phyloP scores from a whole-genome alignment of 2,329 filamentous ascomycete species.

The Aschersonia sp. region DNA sequence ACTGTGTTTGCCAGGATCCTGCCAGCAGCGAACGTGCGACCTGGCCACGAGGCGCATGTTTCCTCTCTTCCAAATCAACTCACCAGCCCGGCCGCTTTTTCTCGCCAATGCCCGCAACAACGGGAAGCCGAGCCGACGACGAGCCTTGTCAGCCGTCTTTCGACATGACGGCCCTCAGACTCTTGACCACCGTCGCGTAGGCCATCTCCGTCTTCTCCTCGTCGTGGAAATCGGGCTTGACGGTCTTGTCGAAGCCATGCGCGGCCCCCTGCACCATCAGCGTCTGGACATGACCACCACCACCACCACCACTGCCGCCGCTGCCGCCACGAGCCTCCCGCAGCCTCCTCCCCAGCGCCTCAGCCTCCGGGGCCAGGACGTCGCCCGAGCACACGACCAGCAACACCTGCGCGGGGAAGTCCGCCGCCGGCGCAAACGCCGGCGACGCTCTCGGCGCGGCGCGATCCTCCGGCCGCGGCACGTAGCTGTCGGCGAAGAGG shows the following conservation, averaged over 20 bases:
- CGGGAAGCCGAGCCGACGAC: background rate
- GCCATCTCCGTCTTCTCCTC: conserved; percentile 2
- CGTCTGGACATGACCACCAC: conserved; percentile 4
- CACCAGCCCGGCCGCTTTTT: too few species aligned
- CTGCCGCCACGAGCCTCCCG: background rate
- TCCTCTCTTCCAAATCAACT: too few species aligned
- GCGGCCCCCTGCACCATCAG: conserved; percentile 5
- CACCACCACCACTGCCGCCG: too few species aligned
- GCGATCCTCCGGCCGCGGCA: conserved; percentile 11
- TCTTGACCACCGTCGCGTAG: conserved; percentile 2
- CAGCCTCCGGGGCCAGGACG: conserved; percentile 18
- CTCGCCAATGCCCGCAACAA: too few species aligned
- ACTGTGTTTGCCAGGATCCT: too few species aligned
- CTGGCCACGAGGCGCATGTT: too few species aligned
- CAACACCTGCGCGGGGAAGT: conserved; percentile 7
- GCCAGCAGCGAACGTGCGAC: too few species aligned
- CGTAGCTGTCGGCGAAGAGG: conserved; percentile 20
- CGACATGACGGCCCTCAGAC: background rate
- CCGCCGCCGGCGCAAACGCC: conserved; percentile 9
- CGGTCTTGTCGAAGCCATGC: conserved; percentile 11
- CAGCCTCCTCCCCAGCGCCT: conserved; percentile 14
- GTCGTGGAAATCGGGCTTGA: conserved; percentile 1
- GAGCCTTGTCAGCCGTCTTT: background rate
- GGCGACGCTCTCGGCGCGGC: conserved; percentile 20
- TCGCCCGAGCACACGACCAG: conserved; percentile 21